phyloP scores from a whole-genome alignment of 2,329 filamentous ascomycete species.

The Grosmannia serpens region DNA sequence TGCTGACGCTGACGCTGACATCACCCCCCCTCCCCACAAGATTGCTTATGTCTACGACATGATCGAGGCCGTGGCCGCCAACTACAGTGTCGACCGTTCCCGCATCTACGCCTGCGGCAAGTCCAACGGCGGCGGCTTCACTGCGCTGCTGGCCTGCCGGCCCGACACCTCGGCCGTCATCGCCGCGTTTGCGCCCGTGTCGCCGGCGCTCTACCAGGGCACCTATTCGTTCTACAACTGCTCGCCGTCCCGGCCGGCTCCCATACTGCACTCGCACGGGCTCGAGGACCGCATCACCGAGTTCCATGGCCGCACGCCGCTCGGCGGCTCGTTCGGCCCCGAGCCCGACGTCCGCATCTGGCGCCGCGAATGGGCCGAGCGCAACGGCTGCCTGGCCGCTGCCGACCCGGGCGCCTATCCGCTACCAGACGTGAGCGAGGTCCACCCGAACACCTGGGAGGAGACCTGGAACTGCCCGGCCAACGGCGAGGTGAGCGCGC shows the following conservation, averaged over 20 bases:
- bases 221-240: constrained; percentile 8
- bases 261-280: constrained; percentile 7
- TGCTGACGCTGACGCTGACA: too few relatives aligned
- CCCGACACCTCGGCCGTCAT: constrained; percentile 7
- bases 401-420: constrained; percentile 3
- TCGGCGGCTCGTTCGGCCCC: constrained; percentile 5
- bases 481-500: constrained; percentile 3
- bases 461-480: constrained; percentile 7
- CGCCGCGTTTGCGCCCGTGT: constrained; percentile 7
- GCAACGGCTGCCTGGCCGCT: constrained; percentile 4
- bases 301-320: constrained; percentile 5
- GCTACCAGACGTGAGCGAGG: not conserved
- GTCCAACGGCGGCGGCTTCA: constrained; percentile 8
- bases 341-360: constrained; percentile 8
- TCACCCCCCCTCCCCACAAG: too few relatives aligned
- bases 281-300: constrained; percentile 7
- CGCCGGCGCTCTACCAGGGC: constrained; percentile 8
- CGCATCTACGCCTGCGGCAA: constrained; percentile 9
- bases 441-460: constrained; percentile 6
- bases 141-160: constrained; percentile 7
- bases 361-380: constrained; percentile 7
- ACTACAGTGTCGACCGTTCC: constrained; percentile 5
- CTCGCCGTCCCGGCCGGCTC: constrained; percentile 2
- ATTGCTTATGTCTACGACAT: constrained; percentile 6
- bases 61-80: not conserved